Base-by-base conservation (phyloP, 768 basidiomycete genomes). In the Podaxis sp. region DNA sequence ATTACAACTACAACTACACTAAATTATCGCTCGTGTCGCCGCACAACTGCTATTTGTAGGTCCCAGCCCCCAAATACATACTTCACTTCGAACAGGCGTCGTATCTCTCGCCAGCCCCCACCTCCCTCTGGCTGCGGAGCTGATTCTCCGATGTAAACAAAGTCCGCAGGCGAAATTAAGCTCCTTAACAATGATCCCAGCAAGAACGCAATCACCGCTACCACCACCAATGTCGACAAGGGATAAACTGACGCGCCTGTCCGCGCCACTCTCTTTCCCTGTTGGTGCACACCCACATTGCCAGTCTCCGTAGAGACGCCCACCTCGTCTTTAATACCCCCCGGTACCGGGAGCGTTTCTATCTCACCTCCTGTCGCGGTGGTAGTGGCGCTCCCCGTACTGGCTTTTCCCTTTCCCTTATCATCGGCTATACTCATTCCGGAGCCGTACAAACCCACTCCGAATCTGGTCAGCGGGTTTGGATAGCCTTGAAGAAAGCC, bases 101-200 rank as follows among this genome's bases (percentile, higher is more conserved):
- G 82, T 62, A 96, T 87, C 77, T 95, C 95, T 63, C 91, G 78
- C 95, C 94, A 97, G 27, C 87, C 88, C 16, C 71, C 71, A 27
- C 70, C 71, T 59, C 79, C 81, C 69, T 82, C 84, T 57, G 75
- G 80, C 62, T 85, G 83, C 69, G 73, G 70, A 63, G 80, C 63
- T 65, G 87, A 85, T 64, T 77, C 79, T 66, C 83, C 88, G 46
- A 92, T 85, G 70, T 93, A 88, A 47, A 95, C 86, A 75, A 94
- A 95, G 73, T 97, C 96, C 14, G 89, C 91, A 47, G 96, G 92
- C 5, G 89, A 90, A 40, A 98, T 77, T 63, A 98, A 79, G 16
- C 92, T 93, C 58, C 96, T 85, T 62, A 97, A 75, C 58, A 98
- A 77, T 27, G 93, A 95, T 59, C 96, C 96, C 67, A 98, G 83